These are phyloP conservation scores for Sporobolomyces roseus DNA, from an alignment of 768 basidiomycete species.

Conservation along the genomic window DNA sequence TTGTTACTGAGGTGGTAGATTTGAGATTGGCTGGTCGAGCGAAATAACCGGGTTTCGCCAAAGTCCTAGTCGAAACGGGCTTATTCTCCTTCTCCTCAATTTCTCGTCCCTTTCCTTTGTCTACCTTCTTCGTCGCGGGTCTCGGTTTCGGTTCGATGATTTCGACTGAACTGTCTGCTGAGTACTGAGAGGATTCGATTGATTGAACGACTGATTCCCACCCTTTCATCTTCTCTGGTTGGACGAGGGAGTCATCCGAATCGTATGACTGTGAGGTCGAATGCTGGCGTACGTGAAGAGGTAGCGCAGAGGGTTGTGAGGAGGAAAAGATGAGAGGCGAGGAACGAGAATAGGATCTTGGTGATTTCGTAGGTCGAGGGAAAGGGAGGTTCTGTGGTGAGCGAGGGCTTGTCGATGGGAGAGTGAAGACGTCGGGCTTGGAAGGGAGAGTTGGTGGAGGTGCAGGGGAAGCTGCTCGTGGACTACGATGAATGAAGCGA, in stretches of 20 bases:
- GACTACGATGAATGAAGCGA: neutral
- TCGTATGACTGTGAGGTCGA: neutral
- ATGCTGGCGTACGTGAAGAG: neutral
- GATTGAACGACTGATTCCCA: neutral
- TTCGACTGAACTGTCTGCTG: neutral
- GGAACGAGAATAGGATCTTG: neutral
- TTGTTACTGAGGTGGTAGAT: neutral
- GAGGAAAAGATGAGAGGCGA: neutral
- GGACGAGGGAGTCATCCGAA: no score
- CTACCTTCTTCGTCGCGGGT: neutral
- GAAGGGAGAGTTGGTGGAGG: neutral
- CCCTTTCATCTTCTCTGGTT: neutral
- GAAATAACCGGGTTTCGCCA: constrained; percentile 9
- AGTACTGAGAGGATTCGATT: neutral
- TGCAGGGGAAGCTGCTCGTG: neutral
- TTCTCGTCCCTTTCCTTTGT: neutral
- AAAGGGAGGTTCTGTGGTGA: no score
- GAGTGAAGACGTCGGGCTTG: constrained; percentile 19
- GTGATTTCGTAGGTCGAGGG: neutral
- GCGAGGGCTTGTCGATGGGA: neutral
- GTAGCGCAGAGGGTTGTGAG: neutral
- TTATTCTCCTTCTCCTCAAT: neutral
- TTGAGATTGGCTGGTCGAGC: neutral
- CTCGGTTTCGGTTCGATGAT: neutral
- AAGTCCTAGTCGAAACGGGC: neutral